These are phyloP conservation scores for Tetrastigma voinierianum DNA, from an alignment of 164 flowering plant species.

Conservation along the genomic window DNA sequence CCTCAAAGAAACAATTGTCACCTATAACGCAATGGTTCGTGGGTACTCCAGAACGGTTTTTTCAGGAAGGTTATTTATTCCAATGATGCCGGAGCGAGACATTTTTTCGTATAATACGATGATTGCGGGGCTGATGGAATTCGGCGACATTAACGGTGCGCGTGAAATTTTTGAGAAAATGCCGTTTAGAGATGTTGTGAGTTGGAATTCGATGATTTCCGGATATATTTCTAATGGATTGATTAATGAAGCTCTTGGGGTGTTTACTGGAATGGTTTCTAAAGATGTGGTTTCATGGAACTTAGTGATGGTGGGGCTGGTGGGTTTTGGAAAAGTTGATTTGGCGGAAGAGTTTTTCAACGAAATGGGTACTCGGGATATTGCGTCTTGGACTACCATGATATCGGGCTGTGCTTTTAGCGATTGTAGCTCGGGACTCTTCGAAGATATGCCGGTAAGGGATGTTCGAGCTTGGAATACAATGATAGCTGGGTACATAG, in stretches of 20 bases:
- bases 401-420: constrained; percentile 36
- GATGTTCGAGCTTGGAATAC: constrained; percentile 63
- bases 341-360: constrained; percentile 41
- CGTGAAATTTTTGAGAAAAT: constrained; percentile 38
- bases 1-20: constrained; percentile 44
- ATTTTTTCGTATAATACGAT: constrained; percentile 55
- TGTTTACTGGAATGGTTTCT: constrained; percentile 47
- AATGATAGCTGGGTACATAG: constrained; percentile 46
- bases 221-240: constrained; percentile 49
- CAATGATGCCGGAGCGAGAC: constrained; percentile 54
- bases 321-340: constrained; percentile 26
- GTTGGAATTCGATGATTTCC: constrained; percentile 66
- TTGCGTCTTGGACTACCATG: constrained; percentile 65
- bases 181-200: constrained; percentile 50
- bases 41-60: constrained; percentile 50
- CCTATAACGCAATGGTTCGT: constrained; percentile 65
- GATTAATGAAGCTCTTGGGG: constrained; percentile 36
- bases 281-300: constrained; percentile 67
- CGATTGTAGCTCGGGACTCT: constrained; percentile 42
- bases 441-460: constrained; percentile 50
- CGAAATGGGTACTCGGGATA: constrained; percentile 42
- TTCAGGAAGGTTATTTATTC: constrained; percentile 35
- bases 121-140: constrained; percentile 53
- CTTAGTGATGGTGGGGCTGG: constrained; percentile 47
- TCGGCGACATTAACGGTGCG: constrained; percentile 40